These are phyloP conservation scores for Bonia amplexicaulis DNA, from an alignment of 176 grass and related monocot genomes.

Conservation along the genomic window DNA sequence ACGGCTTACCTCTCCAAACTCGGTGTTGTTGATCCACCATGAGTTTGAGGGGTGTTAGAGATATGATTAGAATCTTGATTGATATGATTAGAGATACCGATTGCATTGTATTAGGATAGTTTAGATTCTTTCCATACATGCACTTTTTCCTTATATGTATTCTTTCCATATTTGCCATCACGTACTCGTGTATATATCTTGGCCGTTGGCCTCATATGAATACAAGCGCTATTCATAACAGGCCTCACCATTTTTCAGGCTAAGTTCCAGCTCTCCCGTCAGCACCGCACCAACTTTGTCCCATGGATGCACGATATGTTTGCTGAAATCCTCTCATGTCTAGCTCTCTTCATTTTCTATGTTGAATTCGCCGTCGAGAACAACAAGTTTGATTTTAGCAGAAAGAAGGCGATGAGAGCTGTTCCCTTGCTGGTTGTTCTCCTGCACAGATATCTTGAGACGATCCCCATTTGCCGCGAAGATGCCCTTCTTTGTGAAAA, in stretches of 20 bases:
- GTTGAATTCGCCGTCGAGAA: slow-evolving; percentile 52
- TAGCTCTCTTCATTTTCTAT: background rate
- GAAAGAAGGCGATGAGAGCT: background rate
- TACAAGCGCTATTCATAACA: no score
- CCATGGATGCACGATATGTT: slow-evolving; percentile 15
- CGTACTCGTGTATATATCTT: no score
- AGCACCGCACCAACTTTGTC: slow-evolving; percentile 38
- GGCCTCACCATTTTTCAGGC: slow-evolving; percentile 30
- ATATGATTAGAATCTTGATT: no score
- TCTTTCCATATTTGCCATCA: no score
- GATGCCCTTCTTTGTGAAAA: slow-evolving; percentile 35
- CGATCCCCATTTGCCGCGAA: background rate
- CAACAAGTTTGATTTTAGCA: slow-evolving; percentile 41
- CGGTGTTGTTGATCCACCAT: no score
- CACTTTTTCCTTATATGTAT: no score
- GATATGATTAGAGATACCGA: no score
- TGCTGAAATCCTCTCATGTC: slow-evolving; percentile 36
- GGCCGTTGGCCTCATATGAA: no score
- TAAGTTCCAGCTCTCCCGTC: slow-evolving; percentile 19
- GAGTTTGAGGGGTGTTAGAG: no score
- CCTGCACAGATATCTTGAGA: slow-evolving; percentile 20
- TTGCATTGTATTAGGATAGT: no score
- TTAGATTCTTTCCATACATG: no score
- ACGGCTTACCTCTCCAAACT: no score
- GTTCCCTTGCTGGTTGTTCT: background rate